Evolutionary conservation across 495 filamentous ascomycete species (phyloP), one percentile per base, ranked within the genome.

Genomic region (Penicillium antarcticum): DNA sequence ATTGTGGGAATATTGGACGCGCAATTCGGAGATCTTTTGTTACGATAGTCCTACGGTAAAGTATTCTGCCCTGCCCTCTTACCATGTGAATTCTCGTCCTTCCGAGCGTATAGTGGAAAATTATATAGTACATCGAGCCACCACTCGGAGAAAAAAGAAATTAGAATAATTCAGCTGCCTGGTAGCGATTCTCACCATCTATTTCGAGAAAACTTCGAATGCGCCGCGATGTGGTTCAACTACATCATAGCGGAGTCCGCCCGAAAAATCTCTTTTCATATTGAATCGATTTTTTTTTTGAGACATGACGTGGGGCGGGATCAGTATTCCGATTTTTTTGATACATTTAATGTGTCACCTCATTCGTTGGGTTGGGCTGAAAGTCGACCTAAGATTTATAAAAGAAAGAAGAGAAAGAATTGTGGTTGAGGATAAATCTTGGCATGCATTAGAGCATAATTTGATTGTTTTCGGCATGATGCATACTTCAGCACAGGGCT

Each of bases 161-260:
- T 8, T 29, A 8, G 1, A 29, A 29, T 29, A 29, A 29, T 10
- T 29, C 7, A 29, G 26, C 7, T 29, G 26, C 26, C 26, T 29
- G 26, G 26, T 29, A 29, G 26, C 26, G 26, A 29, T 9, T 29
- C 26, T 29, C 26, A 9, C 26, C 26, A 29, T 29, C 24, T 8
- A 4, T 29, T 49, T 49, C 47, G 37, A 49, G 47, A 49, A 49
- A 42, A 49, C 47, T 42, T 49, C 37, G 29, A 49, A 19, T 42
- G 38, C 45, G 16, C 24, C 26, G 36, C n/a, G 23, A 32, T 5
- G 35, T 34, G 47, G 47, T 49, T 23, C 47, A 42, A 29, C 38
- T 36, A 49, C 38, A 49, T 42, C 38, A 41, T 49, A 24, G 37
- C 47, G 47, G 47, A 42, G 39, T 23, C 47, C 2, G 19, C 3